These are phyloP conservation scores for Xylaria multiplex DNA, from an alignment of 2,329 filamentous ascomycete genomes.

Conservation along the genomic window DNA sequence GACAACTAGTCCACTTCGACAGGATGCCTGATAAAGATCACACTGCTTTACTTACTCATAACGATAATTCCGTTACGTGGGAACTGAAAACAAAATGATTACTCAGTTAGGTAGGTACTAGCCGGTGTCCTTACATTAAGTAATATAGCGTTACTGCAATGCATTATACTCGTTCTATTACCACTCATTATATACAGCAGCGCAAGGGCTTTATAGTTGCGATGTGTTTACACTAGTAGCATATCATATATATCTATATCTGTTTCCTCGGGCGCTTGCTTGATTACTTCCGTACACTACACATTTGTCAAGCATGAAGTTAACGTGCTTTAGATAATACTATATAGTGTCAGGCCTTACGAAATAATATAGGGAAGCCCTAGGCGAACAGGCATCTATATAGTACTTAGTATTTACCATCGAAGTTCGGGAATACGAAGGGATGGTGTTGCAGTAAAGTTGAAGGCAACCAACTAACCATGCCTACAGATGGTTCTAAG, in stretches of 20 bases:
- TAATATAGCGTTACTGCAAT: background rate
- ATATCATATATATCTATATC: background rate
- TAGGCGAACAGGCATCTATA: background rate
- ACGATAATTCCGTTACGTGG: background rate
- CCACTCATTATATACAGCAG: background rate
- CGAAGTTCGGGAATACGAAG: background rate
- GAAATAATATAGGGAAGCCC: background rate
- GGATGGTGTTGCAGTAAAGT: slow-evolving; percentile 7
- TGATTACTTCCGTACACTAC: background rate
- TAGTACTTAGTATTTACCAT: too few relatives aligned
- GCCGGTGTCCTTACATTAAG: background rate
- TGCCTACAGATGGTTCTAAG: slow-evolving; percentile 1
- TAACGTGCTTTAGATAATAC: background rate
- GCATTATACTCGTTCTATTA: background rate
- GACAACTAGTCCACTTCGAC: background rate
- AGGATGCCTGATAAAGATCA: background rate
- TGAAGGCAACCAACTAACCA: slow-evolving; percentile 3
- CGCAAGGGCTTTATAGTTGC: background rate
- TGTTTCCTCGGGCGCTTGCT: background rate
- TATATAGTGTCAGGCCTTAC: too few relatives aligned
- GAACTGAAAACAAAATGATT: background rate
- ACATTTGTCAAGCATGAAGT: too few relatives aligned
- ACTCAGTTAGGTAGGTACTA: background rate
- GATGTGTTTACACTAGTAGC: background rate
- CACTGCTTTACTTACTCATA: background rate